Percentiles rank a stretch among this genome's conserved stretches.
These are phyloP conservation scores for Aspergillus fijiensis DNA, from an alignment of 2,329 filamentous ascomycete genomes.

Conservation along the genomic window DNA sequence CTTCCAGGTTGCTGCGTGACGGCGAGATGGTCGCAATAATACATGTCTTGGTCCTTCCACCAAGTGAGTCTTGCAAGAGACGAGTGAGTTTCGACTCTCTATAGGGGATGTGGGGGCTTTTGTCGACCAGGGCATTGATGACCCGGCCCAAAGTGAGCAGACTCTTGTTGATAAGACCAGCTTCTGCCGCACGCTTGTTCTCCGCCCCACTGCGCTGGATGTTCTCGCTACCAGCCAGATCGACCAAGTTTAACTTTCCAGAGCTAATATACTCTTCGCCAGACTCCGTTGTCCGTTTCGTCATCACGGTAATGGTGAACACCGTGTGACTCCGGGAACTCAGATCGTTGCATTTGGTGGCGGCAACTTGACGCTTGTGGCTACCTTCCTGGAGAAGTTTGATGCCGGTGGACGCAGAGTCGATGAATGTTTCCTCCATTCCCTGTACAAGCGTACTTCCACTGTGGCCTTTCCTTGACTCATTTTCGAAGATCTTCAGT, in stretches of 20 bases:
- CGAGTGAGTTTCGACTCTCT: constrained; percentile 95
- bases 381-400: constrained; percentile 85
- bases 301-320: constrained; percentile 91
- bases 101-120: constrained; percentile 82
- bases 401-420: constrained; percentile 79
- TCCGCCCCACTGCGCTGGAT: constrained; percentile 96
- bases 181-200: constrained; percentile 95
- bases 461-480: constrained; percentile 71
- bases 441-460: constrained; percentile 83
- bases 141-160: constrained; percentile 90
- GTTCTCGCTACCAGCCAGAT: constrained; percentile 95
- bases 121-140: constrained; percentile 95
- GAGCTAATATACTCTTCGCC: constrained; percentile 88
- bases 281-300: constrained; percentile 75
- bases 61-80: constrained; percentile 91
- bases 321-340: constrained; percentile 96
- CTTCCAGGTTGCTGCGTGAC: constrained; percentile 90
- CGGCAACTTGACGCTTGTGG: constrained; percentile 93
- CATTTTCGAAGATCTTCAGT: constrained; percentile 92
- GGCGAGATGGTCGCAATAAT: constrained; percentile 97
- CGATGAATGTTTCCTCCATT: constrained; percentile 95
- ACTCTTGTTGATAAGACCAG: constrained; percentile 97
- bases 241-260: constrained; percentile 93
- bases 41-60: constrained; percentile 94
- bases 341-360: constrained; percentile 98